Conservation (phyloP, 805 yeast genomes). For the Novakomyces olei region DNA sequence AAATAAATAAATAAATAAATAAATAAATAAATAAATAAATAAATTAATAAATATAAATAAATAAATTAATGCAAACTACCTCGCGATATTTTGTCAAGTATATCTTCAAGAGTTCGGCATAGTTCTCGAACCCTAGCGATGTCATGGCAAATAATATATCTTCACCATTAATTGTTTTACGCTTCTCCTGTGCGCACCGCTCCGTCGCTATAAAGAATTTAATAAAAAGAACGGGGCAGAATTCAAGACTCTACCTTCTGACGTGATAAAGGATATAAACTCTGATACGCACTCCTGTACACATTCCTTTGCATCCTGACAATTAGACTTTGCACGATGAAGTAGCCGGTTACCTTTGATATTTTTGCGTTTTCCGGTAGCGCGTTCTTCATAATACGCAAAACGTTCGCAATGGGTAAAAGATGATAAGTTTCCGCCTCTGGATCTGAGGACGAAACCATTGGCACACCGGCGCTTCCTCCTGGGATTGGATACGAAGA, state of each 20-base stretch:
- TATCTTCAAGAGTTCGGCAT: constrained; percentile 44
- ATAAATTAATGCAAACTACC: too few species aligned
- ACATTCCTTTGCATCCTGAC: constrained; percentile 46
- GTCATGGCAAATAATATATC: constrained; percentile 43
- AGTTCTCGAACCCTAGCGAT: constrained; percentile 45
- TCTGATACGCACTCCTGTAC: constrained; percentile 52
- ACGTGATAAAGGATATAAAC: constrained; percentile 44
- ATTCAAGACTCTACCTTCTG: constrained; percentile 22
- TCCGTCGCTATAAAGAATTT: constrained; percentile 24
- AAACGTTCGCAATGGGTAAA: constrained; percentile 17
- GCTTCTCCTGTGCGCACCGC: constrained; percentile 37
- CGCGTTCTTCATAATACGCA: constrained; percentile 57
- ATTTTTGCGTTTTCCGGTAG: constrained; percentile 53
- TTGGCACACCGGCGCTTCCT: too few species aligned
- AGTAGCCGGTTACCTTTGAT: constrained; percentile 22
- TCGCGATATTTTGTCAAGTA: constrained; percentile 47
- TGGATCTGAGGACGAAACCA: too few species aligned
- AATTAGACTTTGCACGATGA: not conserved
- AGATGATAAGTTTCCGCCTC: too few species aligned
- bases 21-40: too few species aligned
- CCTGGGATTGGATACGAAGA: too few species aligned
- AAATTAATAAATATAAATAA: too few species aligned
- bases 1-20: too few species aligned
- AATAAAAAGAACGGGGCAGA: not conserved
- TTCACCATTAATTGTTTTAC: constrained; percentile 52